Evolutionary conservation across 305 asterid species (phyloP).

Genomic region (Solanum hybrid): DNA sequence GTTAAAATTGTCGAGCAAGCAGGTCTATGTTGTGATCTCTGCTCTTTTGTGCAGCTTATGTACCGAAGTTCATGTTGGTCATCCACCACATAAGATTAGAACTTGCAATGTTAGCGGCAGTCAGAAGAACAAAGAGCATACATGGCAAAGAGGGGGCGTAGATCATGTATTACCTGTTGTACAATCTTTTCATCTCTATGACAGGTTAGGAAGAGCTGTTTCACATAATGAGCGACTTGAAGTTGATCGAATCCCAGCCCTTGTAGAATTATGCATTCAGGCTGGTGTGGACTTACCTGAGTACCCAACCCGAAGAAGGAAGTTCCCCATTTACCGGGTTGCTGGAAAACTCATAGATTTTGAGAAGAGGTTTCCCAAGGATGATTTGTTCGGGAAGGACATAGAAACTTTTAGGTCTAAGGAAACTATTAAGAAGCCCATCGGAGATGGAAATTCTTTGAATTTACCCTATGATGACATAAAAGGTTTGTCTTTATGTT

Average conservation of each 20-base stretch:
- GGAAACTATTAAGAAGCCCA: slow-evolving; percentile 21
- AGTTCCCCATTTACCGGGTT: slow-evolving; percentile 46
- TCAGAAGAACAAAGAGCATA: slow-evolving; percentile 41
- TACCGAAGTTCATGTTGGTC: slow-evolving; percentile 65
- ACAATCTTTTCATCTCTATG: slow-evolving; percentile 65
- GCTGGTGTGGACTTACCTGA: slow-evolving; percentile 59
- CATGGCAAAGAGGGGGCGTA: slow-evolving; percentile 54
- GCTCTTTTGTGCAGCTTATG: slow-evolving; percentile 35
- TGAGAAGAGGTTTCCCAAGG: slow-evolving; percentile 57
- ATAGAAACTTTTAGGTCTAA: slow-evolving; percentile 38
- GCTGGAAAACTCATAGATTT: slow-evolving; percentile 62
- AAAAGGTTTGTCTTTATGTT: slow-evolving; percentile 30
- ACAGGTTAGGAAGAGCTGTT: slow-evolving; percentile 66
- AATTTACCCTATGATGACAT: slow-evolving; percentile 25
- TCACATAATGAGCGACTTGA: slow-evolving; percentile 56
- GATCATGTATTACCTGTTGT: slow-evolving; percentile 45
- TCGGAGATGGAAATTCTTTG: slow-evolving; percentile 8
- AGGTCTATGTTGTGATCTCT: neutral
- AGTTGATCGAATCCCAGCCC: slow-evolving; percentile 68
- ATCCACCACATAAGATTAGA: slow-evolving; percentile 57
- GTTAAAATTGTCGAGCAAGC: neutral
- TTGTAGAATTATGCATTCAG: slow-evolving; percentile 64
- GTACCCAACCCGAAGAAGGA: slow-evolving; percentile 52
- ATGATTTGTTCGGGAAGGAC: slow-evolving; percentile 18
- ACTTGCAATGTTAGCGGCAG: slow-evolving; percentile 54